Percentiles rank a stretch among this genome's conserved stretches.
Conservation (phyloP, 331 rosid genomes). For the Dryas integrifolia region DNA sequence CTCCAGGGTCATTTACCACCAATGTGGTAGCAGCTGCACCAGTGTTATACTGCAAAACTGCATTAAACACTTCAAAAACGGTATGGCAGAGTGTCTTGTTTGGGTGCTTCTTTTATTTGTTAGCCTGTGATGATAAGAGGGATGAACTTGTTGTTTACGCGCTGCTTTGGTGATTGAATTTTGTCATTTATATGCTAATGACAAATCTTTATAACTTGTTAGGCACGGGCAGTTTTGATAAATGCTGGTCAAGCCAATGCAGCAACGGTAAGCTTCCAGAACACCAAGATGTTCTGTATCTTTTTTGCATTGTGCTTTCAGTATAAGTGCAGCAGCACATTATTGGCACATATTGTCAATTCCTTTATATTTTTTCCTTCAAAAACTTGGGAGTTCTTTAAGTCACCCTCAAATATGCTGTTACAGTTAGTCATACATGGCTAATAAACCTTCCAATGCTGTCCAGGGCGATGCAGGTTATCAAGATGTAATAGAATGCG, state of each 20-base stretch:
- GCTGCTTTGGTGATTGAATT: not conserved
- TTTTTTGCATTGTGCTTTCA: not conserved
- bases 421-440: conserved; percentile 9
- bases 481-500: conserved; percentile 65
- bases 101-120: not conserved
- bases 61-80: conserved; percentile 49
- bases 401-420: conserved; percentile 1
- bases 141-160: not conserved
- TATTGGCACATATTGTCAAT: not conserved
- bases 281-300: not conserved
- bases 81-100: conserved; percentile 30
- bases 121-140: not conserved
- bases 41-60: conserved; percentile 68
- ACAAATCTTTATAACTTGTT: conserved; percentile 27
- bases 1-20: conserved; percentile 72
- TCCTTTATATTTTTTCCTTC: not conserved
- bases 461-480: conserved; percentile 91
- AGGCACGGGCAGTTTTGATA: conserved; percentile 93
- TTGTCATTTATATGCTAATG: conserved; percentile 18
- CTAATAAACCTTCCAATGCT: conserved; percentile 30
- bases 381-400: not conserved
- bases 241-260: conserved; percentile 99
- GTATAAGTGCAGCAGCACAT: not conserved
- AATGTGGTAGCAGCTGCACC: conserved; percentile 98
- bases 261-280: conserved; percentile 59